Base-by-base conservation (phyloP, 176 grass and related monocot genomes). In the Zea mays region DNA sequence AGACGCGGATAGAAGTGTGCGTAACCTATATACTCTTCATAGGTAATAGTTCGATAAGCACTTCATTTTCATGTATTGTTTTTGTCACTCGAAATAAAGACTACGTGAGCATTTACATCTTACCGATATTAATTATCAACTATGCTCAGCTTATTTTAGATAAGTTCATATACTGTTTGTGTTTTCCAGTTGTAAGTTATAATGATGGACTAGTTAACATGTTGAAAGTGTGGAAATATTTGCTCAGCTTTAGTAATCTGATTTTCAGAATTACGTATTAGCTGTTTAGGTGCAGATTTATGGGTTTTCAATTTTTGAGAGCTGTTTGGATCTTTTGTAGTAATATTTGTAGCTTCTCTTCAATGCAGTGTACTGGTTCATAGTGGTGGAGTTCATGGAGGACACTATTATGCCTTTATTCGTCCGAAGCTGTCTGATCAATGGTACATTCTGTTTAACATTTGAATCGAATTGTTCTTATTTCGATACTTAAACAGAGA, bases 371-470 rank as follows among this genome's bases (percentile, higher is more conserved):
- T 93, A 45, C 79, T 93, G 69, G 91, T 90, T 83, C 88, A 88
- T 67, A 93, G 85, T 65, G 91, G 91, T 50, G 88, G 91, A 79
- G 88, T 85, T 66, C 83, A 90, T 52, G 91, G 85, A 35, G 91
- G 91, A 48, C 91, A 93, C 60, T 93, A 93, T 14, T 93, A 93
- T 16, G 91, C 91, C 16, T 93, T 86, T 27, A 90, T 93, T 79
- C 82, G 88, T 34, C 91, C 91, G 11, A 83, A 82, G 35, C 88
- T 93, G 50, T 87, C 83, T 46, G 85, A 93, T 78, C 85, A 86
- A 48, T 93, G 91, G 91, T 93, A 93, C 15, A 13, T 73, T 48
- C 35, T 65, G 34, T 81, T 76, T 78, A 50, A 65, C 40, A 77
- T 50, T 65, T 50, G 56, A 65, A 41, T 71, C 8, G 20, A 65